Base-by-base conservation (phyloP, 495 filamentous ascomycete species). In the Aspergillus baeticus region DNA sequence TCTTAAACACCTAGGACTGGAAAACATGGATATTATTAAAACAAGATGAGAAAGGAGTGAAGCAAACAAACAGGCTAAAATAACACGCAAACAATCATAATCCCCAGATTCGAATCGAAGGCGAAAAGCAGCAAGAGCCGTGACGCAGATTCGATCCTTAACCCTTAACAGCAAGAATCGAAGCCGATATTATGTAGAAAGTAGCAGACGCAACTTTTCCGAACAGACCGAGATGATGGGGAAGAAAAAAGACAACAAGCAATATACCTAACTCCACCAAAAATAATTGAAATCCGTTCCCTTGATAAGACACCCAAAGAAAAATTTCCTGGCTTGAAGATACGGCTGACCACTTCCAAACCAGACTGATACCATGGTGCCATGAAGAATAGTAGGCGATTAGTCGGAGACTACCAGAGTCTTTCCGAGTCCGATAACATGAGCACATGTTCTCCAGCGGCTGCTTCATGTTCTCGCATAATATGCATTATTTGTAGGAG, bases 391-490 rank as follows among this genome's bases (percentile, higher is more conserved):
- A 11, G 34, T 13, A 20, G 20, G 2, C 3, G 21, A 36, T 47
- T 49, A 36, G 45, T 36, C 31, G 31, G 31, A 21, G 34, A 38
- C 47, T 50, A 38, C 47, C 34, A 50, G 47, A 50, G 47, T 23
- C 47, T 50, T 29, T 38, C 47, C 20, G 21, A 50, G 26, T 13
- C 8, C 33, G 47, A 46, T 46, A 6, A 36, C 22, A 49, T 37
- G 31, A 49, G 46, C 18, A 49, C n/a, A 10, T 35, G 46, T n/a
- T 13, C 34, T 23, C 14, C 34, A 38, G 47, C 47, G 23, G 17
- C 34, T 36, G 26, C 14, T 50, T 50, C 47, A 38, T 36, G 15
- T 17, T 36, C 8, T 34, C 15, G 2, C 13, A 33, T 21, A 20
- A 29, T 11, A 50, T 36, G 47, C 10, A 13, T 13, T 29, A 18